phyloP scores from a whole-genome alignment of 345 rosid genomes.

The Iberis pinnata region DNA sequence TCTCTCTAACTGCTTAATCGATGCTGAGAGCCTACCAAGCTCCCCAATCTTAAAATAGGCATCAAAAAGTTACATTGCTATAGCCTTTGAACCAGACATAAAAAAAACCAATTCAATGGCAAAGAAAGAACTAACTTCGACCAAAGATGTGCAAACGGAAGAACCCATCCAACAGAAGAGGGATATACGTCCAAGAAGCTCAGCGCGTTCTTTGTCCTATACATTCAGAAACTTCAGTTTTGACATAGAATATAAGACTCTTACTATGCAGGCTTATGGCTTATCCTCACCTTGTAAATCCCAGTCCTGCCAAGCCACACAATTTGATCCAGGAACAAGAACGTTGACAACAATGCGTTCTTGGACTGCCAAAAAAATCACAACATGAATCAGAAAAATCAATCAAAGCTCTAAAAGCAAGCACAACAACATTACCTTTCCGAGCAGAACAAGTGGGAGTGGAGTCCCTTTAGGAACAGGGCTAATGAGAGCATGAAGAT shows the following conservation, averaged over 20 bases:
- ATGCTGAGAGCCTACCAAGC: slow-evolving; percentile 73
- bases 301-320: slow-evolving; percentile 94
- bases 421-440: slow-evolving; percentile 50
- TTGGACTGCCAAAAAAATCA: slow-evolving; percentile 61
- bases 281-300: slow-evolving; percentile 66
- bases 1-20: slow-evolving; percentile 72
- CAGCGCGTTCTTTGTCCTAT: slow-evolving; percentile 93
- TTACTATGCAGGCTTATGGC: neutral
- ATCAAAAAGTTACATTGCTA: neutral
- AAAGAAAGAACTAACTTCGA: slow-evolving; percentile 55
- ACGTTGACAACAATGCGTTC: slow-evolving; percentile 61
- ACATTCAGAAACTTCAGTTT: slow-evolving; percentile 31
- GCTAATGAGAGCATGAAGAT: slow-evolving; percentile 78
- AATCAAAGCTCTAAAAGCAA: neutral
- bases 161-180: slow-evolving; percentile 97
- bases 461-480: slow-evolving; percentile 95
- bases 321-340: slow-evolving; percentile 95
- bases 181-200: slow-evolving; percentile 77
- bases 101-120: neutral
- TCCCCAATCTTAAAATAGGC: slow-evolving; percentile 60
- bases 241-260: neutral
- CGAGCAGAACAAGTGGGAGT: slow-evolving; percentile 72
- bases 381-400: slow-evolving; percentile 4
- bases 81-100: neutral
- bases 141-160: slow-evolving; percentile 67